Percentiles rank a stretch among this genome's conserved stretches.
Evolutionary conservation across 345 rosid species (phyloP).

Genomic region (Syzygium aqueum): DNA sequence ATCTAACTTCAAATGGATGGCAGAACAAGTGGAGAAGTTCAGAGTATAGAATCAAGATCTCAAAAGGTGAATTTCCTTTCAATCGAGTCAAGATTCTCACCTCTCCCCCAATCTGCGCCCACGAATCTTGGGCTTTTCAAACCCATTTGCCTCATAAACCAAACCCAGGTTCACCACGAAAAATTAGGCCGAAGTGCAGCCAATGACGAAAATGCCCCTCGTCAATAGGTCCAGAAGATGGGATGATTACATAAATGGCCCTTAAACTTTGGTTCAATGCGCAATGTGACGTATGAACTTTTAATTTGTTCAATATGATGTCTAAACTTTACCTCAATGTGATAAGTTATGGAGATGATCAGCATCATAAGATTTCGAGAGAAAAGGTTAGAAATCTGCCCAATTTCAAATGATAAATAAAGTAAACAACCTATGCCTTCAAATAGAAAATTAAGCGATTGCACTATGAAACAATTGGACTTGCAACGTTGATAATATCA

Average conservation of each 20-base stretch:
- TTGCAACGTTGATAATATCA: background rate
- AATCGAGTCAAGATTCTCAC: background rate
- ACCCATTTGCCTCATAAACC: background rate
- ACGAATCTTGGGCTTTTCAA: background rate
- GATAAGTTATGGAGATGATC: too few relatives aligned
- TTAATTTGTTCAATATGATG: too few relatives aligned
- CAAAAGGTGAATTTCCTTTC: background rate
- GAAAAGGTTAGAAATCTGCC: background rate
- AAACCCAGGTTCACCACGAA: background rate
- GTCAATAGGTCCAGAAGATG: background rate
- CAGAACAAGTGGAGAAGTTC: background rate
- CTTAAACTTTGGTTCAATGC: too few relatives aligned
- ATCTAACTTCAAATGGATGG: too few relatives aligned
- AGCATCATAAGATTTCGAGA: too few relatives aligned
- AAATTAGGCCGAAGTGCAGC: background rate
- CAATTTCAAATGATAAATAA: too few relatives aligned
- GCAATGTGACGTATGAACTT: too few relatives aligned
- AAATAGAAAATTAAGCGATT: background rate
- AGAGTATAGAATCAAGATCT: background rate
- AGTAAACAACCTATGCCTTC: background rate
- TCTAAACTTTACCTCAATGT: too few relatives aligned
- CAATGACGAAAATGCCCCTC: background rate
- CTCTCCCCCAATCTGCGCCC: background rate
- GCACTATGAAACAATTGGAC: rapidly evolving
- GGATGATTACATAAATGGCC: too few relatives aligned